Evolutionary conservation across 192 early-diverging fungal species (phyloP).

Genomic region (Diversispora epigaea): DNA sequence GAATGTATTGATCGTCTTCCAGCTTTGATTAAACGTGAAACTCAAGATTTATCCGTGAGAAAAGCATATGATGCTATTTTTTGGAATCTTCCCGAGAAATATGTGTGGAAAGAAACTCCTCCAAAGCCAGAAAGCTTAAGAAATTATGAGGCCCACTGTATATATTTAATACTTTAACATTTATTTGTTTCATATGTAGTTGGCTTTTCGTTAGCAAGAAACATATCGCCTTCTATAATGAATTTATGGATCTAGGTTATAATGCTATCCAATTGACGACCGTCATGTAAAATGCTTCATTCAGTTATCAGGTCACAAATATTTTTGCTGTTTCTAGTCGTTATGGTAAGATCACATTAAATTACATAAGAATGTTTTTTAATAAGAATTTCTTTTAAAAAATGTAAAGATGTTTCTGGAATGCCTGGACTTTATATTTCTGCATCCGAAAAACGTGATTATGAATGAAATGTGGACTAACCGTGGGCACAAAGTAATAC

Average conservation of each 20-base stretch:
- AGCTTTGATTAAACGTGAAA: constrained; percentile 81
- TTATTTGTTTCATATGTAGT: too few species aligned
- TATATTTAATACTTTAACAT: too few species aligned
- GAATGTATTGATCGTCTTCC: constrained; percentile 87
- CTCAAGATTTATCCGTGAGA: constrained; percentile 79
- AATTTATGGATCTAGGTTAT: too few species aligned
- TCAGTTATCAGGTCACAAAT: too few species aligned
- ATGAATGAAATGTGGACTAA: constrained; percentile 95
- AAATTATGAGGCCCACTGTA: constrained; percentile 93
- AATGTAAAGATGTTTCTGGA: constrained; percentile 84
- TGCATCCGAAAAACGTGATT: constrained; percentile 74
- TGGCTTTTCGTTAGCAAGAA: too few species aligned
- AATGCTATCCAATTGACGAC: too few species aligned
- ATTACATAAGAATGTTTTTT: too few species aligned
- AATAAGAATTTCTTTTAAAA: background rate
- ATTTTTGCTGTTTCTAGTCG: too few species aligned
- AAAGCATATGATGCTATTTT: constrained; percentile 90
- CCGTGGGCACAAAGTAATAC: constrained; percentile 72
- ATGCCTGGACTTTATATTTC: constrained; percentile 93
- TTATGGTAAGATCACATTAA: too few species aligned
- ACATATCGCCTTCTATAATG: too few species aligned
- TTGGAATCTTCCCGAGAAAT: constrained; percentile 85
- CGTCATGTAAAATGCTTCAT: too few species aligned
- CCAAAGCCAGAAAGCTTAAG: constrained; percentile 65
- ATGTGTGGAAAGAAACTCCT: constrained; percentile 72